phyloP scores from a whole-genome alignment of 164 flowering plant species.

The Houttuynia cordata region DNA sequence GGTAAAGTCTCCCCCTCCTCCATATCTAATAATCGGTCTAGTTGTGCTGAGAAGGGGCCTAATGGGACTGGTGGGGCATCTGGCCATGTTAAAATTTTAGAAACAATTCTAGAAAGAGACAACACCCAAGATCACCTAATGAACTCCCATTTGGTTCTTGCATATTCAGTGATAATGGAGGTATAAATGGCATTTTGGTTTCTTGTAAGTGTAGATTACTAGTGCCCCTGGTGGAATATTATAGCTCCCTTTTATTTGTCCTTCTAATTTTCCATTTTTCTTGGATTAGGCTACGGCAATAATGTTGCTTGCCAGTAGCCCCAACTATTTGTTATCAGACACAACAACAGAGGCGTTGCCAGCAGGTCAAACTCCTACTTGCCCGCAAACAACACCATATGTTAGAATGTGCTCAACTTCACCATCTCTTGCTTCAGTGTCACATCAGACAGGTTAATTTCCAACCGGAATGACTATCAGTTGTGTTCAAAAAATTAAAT shows the following conservation, averaged over 20 bases:
- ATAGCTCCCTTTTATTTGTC: no score
- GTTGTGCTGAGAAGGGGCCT: background rate
- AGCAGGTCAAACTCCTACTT: slow-evolving; percentile 15
- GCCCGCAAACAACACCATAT: slow-evolving; percentile 9
- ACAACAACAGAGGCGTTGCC: slow-evolving; percentile 11
- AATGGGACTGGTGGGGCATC: background rate
- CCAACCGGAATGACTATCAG: background rate
- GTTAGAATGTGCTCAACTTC: slow-evolving; percentile 2
- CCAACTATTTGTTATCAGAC: no score
- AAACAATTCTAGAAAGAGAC: background rate
- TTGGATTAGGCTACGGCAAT: no score
- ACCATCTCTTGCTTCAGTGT: background rate
- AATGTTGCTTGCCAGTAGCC: no score
- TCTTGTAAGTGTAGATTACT: no score
- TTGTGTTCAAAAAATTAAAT: no score
- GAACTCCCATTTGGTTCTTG: no score
- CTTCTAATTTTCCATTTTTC: no score
- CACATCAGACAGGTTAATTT: background rate
- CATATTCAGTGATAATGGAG: background rate
- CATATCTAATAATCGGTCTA: background rate
- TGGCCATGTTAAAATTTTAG: background rate
- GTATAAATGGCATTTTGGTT: no score
- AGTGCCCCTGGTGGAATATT: no score
- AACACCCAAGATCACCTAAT: no score
- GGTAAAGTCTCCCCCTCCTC: slow-evolving; percentile 37